phyloP scores from a whole-genome alignment of 1,284 basidiomycete genomes.

The Athelia psychrophila region DNA sequence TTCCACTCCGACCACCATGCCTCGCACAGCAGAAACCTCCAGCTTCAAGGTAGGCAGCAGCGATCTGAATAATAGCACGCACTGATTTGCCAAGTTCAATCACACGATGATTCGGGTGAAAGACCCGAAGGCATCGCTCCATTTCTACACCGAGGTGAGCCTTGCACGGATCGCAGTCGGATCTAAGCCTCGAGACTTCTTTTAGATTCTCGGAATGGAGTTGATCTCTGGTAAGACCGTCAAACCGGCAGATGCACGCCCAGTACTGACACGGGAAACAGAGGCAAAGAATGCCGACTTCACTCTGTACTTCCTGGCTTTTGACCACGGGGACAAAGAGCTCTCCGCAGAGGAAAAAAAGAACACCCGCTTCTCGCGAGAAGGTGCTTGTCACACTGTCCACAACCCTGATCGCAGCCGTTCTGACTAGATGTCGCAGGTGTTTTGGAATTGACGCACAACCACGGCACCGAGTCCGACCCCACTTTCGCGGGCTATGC shows the following conservation, averaged over 20 bases:
- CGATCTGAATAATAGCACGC: background rate
- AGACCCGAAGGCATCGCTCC: slow-evolving; percentile 78
- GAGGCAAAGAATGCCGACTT: slow-evolving; percentile 58
- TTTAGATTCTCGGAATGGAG: slow-evolving; percentile 83
- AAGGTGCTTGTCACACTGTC: slow-evolving; percentile 43
- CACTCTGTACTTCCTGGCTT: slow-evolving; percentile 82
- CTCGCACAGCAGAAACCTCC: slow-evolving; percentile 61
- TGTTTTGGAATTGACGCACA: slow-evolving; percentile 86
- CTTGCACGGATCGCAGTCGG: slow-evolving; percentile 3
- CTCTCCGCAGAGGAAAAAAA: slow-evolving; percentile 48
- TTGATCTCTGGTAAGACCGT: slow-evolving; percentile 53
- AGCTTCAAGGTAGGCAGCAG: slow-evolving; percentile 51
- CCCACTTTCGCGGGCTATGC: slow-evolving; percentile 76
- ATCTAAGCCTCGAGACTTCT: slow-evolving; percentile 10
- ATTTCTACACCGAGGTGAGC: slow-evolving; percentile 71
- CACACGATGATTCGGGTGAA: slow-evolving; percentile 91
- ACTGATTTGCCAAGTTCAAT: slow-evolving; percentile 59
- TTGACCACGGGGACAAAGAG: slow-evolving; percentile 52
- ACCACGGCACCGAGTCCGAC: slow-evolving; percentile 87
- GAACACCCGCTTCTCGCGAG: slow-evolving; percentile 49
- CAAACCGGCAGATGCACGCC: slow-evolving; percentile 2
- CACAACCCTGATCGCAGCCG: slow-evolving; percentile 3
- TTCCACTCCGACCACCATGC: no score
- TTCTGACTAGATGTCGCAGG: slow-evolving; percentile 29
- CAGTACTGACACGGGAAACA: no score